These are phyloP conservation scores for Podila horticola DNA, from an alignment of 192 early-diverging fungal genomes.

Conservation along the genomic window DNA sequence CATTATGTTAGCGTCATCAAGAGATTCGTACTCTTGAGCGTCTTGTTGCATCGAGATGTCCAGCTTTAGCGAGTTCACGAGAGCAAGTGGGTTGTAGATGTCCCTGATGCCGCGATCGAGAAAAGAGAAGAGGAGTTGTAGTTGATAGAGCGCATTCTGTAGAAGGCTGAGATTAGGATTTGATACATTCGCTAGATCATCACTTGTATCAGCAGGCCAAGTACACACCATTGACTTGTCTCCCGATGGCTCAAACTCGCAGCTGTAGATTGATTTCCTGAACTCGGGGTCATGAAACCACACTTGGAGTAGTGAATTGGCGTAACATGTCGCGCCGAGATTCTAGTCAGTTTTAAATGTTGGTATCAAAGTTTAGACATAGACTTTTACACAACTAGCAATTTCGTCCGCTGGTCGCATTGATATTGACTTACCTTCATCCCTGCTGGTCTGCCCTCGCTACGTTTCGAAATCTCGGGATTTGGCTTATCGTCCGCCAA, in stretches of 20 bases:
- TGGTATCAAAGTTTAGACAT: too few species aligned
- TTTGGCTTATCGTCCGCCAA: background rate
- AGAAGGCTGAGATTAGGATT: background rate
- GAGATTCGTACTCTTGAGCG: conserved; percentile 51
- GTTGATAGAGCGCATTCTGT: conserved; percentile 42
- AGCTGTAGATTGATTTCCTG: conserved; percentile 35
- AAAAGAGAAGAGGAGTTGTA: conserved; percentile 41
- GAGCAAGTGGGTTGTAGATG: conserved; percentile 37
- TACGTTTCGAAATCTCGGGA: conserved; percentile 4
- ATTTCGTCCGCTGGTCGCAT: background rate
- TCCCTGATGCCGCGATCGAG: conserved; percentile 29
- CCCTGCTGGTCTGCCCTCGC: conserved; percentile 19
- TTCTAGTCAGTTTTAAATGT: conserved; percentile 21
- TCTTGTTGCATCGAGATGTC: conserved; percentile 50
- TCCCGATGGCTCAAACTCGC: background rate
- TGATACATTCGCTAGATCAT: too few species aligned
- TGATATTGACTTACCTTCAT: conserved; percentile 22
- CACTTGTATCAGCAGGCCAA: too few species aligned
- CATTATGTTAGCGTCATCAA: background rate
- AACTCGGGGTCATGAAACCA: conserved; percentile 52
- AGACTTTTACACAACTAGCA: background rate
- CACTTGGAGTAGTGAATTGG: conserved; percentile 48
- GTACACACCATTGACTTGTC: conserved; percentile 16
- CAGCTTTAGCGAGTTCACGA: conserved; percentile 38
- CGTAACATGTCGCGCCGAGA: conserved; percentile 55